Conservation (phyloP, 495 filamentous ascomycete species). For the Tuber umbilicatum region DNA sequence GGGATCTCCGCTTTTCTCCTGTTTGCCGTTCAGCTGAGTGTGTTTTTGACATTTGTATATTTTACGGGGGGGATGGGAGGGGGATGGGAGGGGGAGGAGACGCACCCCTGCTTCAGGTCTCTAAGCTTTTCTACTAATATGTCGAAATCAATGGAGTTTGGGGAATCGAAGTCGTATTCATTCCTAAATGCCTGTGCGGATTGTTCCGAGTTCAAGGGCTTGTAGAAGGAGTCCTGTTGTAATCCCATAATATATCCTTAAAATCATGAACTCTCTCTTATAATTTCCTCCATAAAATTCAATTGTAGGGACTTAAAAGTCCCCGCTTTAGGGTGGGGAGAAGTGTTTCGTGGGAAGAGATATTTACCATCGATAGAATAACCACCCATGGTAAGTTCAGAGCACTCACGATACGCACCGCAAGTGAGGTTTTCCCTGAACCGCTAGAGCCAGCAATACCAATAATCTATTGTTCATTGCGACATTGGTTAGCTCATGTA, state of each 20-base stretch:
- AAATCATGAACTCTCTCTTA: constrained; percentile 14
- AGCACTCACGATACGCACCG: constrained; percentile 79
- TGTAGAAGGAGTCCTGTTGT: constrained; percentile 89
- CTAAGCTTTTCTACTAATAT: constrained; percentile 68
- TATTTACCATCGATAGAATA: constrained; percentile 80
- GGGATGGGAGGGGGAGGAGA: constrained; percentile 3
- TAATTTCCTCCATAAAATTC: background rate
- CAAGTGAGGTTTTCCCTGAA: constrained; percentile 93
- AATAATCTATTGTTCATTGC: constrained; percentile 56
- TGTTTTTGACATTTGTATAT: constrained; percentile 1
- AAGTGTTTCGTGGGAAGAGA: background rate
- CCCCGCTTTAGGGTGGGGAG: background rate
- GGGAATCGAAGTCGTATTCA: constrained; percentile 93
- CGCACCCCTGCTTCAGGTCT: constrained; percentile 87
- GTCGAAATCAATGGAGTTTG: constrained; percentile 93
- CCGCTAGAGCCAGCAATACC: constrained; percentile 93
- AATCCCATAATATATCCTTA: background rate
- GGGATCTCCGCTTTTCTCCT: constrained; percentile 92
- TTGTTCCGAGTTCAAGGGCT: constrained; percentile 66
- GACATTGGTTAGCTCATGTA: constrained; percentile 11
- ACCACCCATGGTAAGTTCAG: constrained; percentile 96
- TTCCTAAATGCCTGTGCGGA: constrained; percentile 72
- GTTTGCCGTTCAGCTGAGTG: constrained; percentile 15
- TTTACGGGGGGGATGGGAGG: constrained; percentile 1
- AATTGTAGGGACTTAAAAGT: background rate